Base-by-base conservation (phyloP, 2,329 filamentous ascomycete genomes). In the Botrytis deweyae region DNA sequence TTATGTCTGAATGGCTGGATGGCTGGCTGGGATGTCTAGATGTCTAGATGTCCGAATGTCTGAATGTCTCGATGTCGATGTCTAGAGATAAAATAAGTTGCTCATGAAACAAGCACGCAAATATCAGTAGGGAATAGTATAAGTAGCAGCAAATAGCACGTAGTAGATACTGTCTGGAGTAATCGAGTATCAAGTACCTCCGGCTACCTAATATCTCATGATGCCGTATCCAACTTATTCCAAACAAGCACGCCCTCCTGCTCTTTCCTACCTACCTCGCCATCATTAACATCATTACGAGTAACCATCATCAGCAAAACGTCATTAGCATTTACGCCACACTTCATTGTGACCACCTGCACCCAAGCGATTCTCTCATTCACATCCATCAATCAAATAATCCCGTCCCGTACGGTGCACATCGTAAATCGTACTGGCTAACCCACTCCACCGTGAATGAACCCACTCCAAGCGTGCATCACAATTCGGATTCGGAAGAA, bases 381-480 rank as follows among this genome's bases (percentile, higher is more conserved):
- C 49, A n/a, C 49, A 52, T 25, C 46, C 18, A 9, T n/a, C 61
- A 38, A 40, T 33, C 33, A 33, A 33, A 33, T 16, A 18, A 18
- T 40, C 20, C 25, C 22, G 52, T 29, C 20, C 25, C 22, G 52
- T 29, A 29, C 52, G 3, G 52, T 18, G n/a, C 25, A n/a, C 52
- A 16, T n/a, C 52, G 25, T 29, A 55, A 25, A 52, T 52, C 52
- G 52, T 29, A 16, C 52, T 55, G 52, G 52, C n/a, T 18, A 55
- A 16, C n/a, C 25, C n/a, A 55, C 52, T 55, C 52, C 52, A 29
- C 52, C 14, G 52, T 29, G n/a, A 63, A 63, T 52, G 22, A 63
- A 63, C 38, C 61, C 61, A 63, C 61, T 63, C 25, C n/a, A 42
- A 42, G 62, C 62, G 44, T 64, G 61, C 61, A 64, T 44, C 40